Percentiles rank a stretch among this genome's conserved stretches.
phyloP scores from a whole-genome alignment of 129 eudicot genomes.

The Flaveria ramosissima region DNA sequence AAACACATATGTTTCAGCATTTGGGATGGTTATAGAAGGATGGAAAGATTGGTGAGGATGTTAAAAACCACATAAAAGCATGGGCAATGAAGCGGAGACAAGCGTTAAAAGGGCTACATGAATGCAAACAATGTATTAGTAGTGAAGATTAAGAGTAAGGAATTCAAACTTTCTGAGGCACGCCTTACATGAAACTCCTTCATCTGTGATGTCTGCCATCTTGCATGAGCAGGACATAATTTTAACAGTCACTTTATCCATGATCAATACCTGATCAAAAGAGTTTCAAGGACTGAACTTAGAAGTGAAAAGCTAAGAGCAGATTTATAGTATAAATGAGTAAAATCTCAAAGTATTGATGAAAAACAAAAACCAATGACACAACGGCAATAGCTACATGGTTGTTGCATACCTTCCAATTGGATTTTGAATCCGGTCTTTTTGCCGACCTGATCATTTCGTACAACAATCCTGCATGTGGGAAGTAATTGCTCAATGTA shows the following conservation, averaged over 20 bases:
- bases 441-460: conserved; percentile 92
- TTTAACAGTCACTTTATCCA: conserved; percentile 88
- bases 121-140: conserved; percentile 5
- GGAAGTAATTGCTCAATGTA: conserved; percentile 9
- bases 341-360: conserved; percentile 11
- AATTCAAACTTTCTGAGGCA: conserved; percentile 37
- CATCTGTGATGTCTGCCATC: conserved; percentile 97
- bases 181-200: conserved; percentile 96
- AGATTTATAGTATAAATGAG: not conserved
- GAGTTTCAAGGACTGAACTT: conserved; percentile 17
- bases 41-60: conserved; percentile 13
- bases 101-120: not conserved
- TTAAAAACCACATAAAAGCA: not conserved
- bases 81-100: conserved; percentile 19
- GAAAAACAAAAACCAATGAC: not conserved
- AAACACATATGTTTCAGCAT: conserved; percentile 1
- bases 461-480: conserved; percentile 65
- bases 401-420: conserved; percentile 79
- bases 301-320: not conserved
- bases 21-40: conserved; percentile 4
- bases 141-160: conserved; percentile 5
- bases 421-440: conserved; percentile 71
- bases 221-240: conserved; percentile 91
- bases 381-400: conserved; percentile 4
- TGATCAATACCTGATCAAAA: conserved; percentile 73